These are phyloP conservation scores for Pseudocercospora musae DNA, from an alignment of 2,329 filamentous ascomycete genomes.

Conservation along the genomic window DNA sequence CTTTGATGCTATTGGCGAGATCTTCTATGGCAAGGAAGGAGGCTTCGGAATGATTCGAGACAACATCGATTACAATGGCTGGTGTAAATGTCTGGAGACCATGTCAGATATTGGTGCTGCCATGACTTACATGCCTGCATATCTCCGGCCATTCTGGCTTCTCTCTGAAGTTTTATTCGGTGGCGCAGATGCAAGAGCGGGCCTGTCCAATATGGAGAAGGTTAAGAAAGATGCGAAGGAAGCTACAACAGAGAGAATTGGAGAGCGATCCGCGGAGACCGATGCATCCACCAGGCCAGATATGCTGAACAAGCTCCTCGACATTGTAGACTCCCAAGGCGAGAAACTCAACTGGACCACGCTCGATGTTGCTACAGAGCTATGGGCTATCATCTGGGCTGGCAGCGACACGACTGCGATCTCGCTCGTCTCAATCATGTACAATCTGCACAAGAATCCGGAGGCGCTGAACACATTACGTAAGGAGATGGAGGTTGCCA, in stretches of 20 bases:
- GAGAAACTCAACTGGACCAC: constrained; percentile 3
- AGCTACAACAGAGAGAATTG: constrained; percentile 5
- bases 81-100: constrained; percentile 10
- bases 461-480: not conserved
- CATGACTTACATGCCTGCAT: constrained; percentile 8
- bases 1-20: constrained; percentile 14
- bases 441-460: constrained; percentile 3
- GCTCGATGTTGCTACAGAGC: constrained; percentile 4
- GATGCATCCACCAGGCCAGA: not conserved
- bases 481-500: not conserved
- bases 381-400: constrained; percentile 9
- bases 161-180: constrained; percentile 9
- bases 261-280: not conserved
- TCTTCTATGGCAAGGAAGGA: constrained; percentile 12
- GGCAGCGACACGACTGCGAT: constrained; percentile 6
- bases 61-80: constrained; percentile 14
- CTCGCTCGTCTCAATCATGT: not conserved
- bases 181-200: not conserved
- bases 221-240: constrained; percentile 7
- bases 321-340: constrained; percentile 3
- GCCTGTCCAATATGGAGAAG: constrained; percentile 1
- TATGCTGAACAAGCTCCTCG: constrained; percentile 2
- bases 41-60: constrained; percentile 13
- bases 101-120: constrained; percentile 9
- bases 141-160: constrained; percentile 3